Percentiles rank a stretch among this genome's conserved stretches.
phyloP scores from a whole-genome alignment of 176 grass and related monocot genomes.

The Dendrocalamus sinicus region DNA sequence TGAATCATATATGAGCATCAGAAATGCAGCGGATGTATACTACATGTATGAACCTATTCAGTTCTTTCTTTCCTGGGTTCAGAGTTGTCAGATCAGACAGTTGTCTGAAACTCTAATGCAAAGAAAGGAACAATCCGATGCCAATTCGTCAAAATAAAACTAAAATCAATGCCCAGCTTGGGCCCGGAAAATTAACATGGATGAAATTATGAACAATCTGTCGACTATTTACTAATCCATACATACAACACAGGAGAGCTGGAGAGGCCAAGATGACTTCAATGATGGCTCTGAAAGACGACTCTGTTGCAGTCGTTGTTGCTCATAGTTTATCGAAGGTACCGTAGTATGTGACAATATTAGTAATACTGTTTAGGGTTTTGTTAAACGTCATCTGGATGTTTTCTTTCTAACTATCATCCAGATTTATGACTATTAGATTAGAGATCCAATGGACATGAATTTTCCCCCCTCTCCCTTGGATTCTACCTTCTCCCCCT shows the following conservation, averaged over 20 bases:
- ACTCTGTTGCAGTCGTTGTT: neutral
- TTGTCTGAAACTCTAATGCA: conserved; percentile 6
- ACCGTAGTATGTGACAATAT: neutral
- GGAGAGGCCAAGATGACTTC: neutral
- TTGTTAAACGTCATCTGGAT: no score
- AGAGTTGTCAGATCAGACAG: neutral
- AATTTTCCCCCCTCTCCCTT: no score
- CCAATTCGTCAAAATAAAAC: neutral
- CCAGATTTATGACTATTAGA: no score
- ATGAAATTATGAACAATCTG: neutral
- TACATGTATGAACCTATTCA: neutral
- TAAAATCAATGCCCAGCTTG: neutral
- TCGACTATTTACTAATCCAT: no score
- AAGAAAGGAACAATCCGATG: neutral
- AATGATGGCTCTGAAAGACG: neutral
- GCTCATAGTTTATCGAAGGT: neutral
- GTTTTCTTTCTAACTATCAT: no score
- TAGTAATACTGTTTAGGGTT: no score
- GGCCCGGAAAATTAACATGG: neutral
- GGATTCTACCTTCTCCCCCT: no score
- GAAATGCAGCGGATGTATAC: neutral
- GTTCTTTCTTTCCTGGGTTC: neutral
- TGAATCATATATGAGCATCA: neutral
- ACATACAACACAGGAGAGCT: neutral
- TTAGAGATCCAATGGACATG: no score